Percentiles rank a stretch among this genome's conserved stretches.
Evolutionary conservation across 2,329 filamentous ascomycete species (phyloP).

Genomic region (Ophiocordyceps camponoti-floridani): DNA sequence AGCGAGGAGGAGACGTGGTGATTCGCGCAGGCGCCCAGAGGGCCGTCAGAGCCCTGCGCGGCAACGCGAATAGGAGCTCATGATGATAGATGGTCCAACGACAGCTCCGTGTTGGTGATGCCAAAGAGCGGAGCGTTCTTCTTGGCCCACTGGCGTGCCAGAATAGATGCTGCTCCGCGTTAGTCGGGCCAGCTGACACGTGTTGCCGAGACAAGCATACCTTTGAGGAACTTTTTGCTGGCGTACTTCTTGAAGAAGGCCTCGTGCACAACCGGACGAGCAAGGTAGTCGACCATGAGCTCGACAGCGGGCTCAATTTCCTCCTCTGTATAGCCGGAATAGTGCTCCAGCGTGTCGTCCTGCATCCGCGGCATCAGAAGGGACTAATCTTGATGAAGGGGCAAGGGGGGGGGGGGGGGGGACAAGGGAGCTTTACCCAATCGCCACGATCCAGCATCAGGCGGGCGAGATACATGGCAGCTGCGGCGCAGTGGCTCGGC

Average conservation of each 20-base stretch:
- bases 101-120: slow-evolving; percentile 29
- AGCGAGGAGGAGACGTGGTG: not conserved
- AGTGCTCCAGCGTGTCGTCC: slow-evolving; percentile 76
- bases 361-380: too few relatives aligned
- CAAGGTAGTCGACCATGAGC: slow-evolving; percentile 93
- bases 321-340: slow-evolving; percentile 82
- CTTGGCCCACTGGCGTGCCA: slow-evolving; percentile 88
- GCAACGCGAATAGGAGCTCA: slow-evolving; percentile 7
- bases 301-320: slow-evolving; percentile 85
- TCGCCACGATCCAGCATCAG: slow-evolving; percentile 77
- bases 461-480: slow-evolving; percentile 86
- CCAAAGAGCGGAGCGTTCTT: slow-evolving; percentile 45
- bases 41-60: not conserved
- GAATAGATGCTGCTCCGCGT: slow-evolving; percentile 55
- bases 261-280: slow-evolving; percentile 77
- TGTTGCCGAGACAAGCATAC: slow-evolving; percentile 31
- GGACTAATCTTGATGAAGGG: slow-evolving; percentile 11
- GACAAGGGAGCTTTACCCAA: slow-evolving; percentile 46
- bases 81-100: slow-evolving; percentile 30
- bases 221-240: slow-evolving; percentile 97
- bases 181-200: slow-evolving; percentile 5
- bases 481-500: slow-evolving; percentile 79
- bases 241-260: slow-evolving; percentile 99
- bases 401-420: not conserved
- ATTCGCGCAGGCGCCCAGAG: not conserved